Evolutionary conservation across 805 yeast species (phyloP), one percentile per base, ranked within the genome.

Genomic region (Sungouiozyma ichnusensis): DNA sequence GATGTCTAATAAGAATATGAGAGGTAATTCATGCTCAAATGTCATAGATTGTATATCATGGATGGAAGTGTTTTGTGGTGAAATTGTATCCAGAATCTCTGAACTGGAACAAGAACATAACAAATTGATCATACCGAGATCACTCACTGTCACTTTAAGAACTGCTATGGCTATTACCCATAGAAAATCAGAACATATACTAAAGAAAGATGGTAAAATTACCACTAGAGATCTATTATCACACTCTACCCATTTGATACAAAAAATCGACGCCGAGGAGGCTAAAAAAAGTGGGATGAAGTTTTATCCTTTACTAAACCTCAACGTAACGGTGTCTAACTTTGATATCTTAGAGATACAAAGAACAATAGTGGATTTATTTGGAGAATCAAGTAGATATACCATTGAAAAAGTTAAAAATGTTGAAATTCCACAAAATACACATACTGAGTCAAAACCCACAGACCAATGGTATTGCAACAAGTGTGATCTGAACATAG

Each of bases 1-100:
- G 97, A 79, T 79, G 63, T 81, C 96, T 0, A 79, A 79, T 38
- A 92, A 92, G 57, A 85, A 87, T 55, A 80, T 90, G 59, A 62
- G 79, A 38, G 72, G 75, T 0, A 67, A 68, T 9, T 65, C 77
- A 0, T 77, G 88, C 2, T 61, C 60, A 3, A 67, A 69, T 2
- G 47, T 70, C 5, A 65, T 64, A 2, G 95, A 85, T 50, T 74
- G 84, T 17, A 48, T 66, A 3, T 78, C 76, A 16, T 90, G 98
- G 98, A 63, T 90, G 6, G 76, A 71, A 33, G 94, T 90, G 0
- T 88, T 80, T 64, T 72, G 83, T 2, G 88, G 87, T 0, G 98
- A 90, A 52, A 61, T 90, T 24, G 64, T 73, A 20, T 77, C 79
- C 39, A 60, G 98, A 42, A 58, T 88, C 4, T 66, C 72, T 20